These are phyloP conservation scores for Penicillium frequentans DNA, from an alignment of 2,329 filamentous ascomycete species.

Conservation along the genomic window DNA sequence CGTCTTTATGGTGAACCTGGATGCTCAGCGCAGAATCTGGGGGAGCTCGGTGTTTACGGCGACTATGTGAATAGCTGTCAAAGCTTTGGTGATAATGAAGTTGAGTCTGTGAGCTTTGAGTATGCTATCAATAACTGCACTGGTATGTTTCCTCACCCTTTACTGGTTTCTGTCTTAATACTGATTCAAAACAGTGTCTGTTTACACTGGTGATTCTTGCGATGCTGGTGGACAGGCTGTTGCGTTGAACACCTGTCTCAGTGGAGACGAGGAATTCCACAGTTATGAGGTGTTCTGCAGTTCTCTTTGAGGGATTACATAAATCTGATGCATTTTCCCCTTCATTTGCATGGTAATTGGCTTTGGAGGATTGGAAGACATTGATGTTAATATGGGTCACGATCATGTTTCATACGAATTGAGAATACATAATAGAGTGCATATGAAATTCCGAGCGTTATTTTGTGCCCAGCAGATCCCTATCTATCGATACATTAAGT, in stretches of 20 bases:
- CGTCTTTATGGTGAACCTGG: constrained; percentile 16
- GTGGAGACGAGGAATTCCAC: constrained; percentile 5
- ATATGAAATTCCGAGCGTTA: background rate
- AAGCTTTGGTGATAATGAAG: constrained; percentile 3
- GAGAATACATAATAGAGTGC: background rate
- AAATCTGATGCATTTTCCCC: background rate
- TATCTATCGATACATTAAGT: background rate
- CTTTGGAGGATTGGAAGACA: background rate
- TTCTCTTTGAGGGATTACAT: background rate
- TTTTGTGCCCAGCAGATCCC: too few relatives aligned
- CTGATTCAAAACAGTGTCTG: constrained; percentile 5
- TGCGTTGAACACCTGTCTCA: background rate
- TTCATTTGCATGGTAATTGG: background rate
- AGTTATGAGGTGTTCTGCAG: constrained; percentile 11
- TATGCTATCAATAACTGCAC: constrained; percentile 9
- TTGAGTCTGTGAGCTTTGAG: constrained; percentile 17
- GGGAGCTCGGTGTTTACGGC: constrained; percentile 19
- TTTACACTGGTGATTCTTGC: constrained; percentile 10
- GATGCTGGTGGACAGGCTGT: constrained; percentile 2
- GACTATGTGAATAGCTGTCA: constrained; percentile 14
- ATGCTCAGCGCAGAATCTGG: constrained; percentile 14
- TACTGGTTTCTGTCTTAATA: background rate
- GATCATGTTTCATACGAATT: background rate
- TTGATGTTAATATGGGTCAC: background rate
- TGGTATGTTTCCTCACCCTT: constrained; percentile 1